Evolutionary conservation across 2,329 filamentous ascomycete genomes (phyloP).

Genomic region (Sporothrix protearum): DNA sequence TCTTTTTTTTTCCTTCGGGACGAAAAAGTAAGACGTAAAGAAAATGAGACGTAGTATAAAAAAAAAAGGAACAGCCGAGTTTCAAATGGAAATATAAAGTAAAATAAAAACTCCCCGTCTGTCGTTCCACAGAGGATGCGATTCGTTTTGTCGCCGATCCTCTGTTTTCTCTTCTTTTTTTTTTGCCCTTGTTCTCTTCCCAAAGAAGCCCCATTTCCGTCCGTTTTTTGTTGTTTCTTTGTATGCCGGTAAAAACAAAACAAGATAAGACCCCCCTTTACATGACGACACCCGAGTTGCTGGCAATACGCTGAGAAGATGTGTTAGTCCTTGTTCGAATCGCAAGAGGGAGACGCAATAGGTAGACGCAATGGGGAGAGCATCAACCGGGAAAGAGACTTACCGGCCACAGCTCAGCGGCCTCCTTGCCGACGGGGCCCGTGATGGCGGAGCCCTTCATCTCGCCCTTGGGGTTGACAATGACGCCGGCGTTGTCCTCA

Average conservation of each 20-base stretch:
- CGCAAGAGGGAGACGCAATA: slow-evolving; percentile 41
- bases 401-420: slow-evolving; percentile 98
- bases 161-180: background rate
- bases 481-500: slow-evolving; percentile 99
- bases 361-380: too few species aligned
- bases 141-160: background rate
- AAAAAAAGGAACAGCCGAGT: slow-evolving; percentile 17
- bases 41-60: too few species aligned
- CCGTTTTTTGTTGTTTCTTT: slow-evolving; percentile 17
- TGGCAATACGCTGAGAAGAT: slow-evolving; percentile 91
- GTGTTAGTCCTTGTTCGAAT: slow-evolving; percentile 34
- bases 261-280: slow-evolving; percentile 53
- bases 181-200: background rate
- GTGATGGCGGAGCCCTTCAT: slow-evolving; percentile 99
- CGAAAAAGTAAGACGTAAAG: background rate
- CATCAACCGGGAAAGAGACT: slow-evolving; percentile 46
- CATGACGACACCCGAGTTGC: slow-evolving; percentile 99
- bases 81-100: slow-evolving; percentile 9
- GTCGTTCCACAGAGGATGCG: background rate
- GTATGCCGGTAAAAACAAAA: background rate
- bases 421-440: slow-evolving; percentile 98
- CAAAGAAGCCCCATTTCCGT: background rate
- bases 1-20: slow-evolving; percentile 19
- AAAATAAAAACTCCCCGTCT: slow-evolving; percentile 17
- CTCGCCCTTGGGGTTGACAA: slow-evolving; percentile 99